Percentiles rank a stretch among this genome's conserved stretches.
Evolutionary conservation across 345 rosid genomes (phyloP).

Genomic region (Dipteronia dyeriana): DNA sequence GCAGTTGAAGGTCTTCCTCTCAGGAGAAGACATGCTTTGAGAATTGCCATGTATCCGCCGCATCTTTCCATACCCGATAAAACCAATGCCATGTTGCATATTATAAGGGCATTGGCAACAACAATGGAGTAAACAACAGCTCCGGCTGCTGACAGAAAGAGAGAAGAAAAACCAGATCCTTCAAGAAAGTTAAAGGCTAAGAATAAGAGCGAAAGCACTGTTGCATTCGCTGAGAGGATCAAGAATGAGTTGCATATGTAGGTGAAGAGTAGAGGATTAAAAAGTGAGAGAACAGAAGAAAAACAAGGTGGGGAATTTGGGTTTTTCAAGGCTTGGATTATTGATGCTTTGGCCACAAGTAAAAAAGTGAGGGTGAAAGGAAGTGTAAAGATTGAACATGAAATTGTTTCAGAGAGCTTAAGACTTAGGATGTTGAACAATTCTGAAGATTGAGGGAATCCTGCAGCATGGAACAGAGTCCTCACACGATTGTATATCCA

Average conservation of each 20-base stretch:
- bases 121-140: constrained; percentile 66
- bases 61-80: constrained; percentile 48
- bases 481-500: constrained; percentile 37
- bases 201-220: constrained; percentile 62
- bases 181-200: constrained; percentile 47
- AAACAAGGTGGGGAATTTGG: constrained; percentile 38
- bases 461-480: constrained; percentile 59
- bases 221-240: constrained; percentile 72
- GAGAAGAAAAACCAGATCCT: constrained; percentile 43
- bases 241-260: constrained; percentile 49
- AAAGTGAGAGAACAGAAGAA: constrained; percentile 36
- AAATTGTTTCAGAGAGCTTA: constrained; percentile 78
- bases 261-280: constrained; percentile 54
- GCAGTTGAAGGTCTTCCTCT: constrained; percentile 69
- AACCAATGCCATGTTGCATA: constrained; percentile 69
- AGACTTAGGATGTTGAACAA: constrained; percentile 54
- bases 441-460: constrained; percentile 58
- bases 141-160: constrained; percentile 49
- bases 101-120: constrained; percentile 60
- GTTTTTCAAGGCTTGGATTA: constrained; percentile 36
- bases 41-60: constrained; percentile 60
- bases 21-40: constrained; percentile 62
- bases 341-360: constrained; percentile 64
- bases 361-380: constrained; percentile 79
- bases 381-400: constrained; percentile 54